Percentiles rank a stretch among this genome's conserved stretches.
phyloP scores from a whole-genome alignment of 2,329 filamentous ascomycete genomes.

The Cytospora piceicola region DNA sequence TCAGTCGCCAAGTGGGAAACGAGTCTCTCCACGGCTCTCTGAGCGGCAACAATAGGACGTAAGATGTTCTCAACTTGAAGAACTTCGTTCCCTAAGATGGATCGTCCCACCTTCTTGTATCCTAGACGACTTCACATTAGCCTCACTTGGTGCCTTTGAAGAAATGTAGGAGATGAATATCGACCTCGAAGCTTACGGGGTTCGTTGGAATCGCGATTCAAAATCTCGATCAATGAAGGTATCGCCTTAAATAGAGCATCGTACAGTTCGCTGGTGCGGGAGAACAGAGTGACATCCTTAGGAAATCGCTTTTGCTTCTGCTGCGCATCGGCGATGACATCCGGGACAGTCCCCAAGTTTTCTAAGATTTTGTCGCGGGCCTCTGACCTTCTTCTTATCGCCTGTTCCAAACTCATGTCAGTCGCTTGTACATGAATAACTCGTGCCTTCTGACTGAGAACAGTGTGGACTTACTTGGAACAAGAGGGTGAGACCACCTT shows the following conservation, averaged over 20 bases:
- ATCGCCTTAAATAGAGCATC: neutral
- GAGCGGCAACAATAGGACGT: too few species aligned
- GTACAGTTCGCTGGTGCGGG: neutral
- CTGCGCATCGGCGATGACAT: neutral
- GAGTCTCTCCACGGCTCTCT: too few species aligned
- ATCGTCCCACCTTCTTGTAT: too few species aligned
- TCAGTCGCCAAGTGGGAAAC: too few species aligned
- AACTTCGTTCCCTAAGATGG: too few species aligned
- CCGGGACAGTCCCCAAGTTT: neutral
- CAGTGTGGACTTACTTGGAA: constrained; percentile 5
- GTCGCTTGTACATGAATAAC: too few species aligned
- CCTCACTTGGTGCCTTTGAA: too few species aligned
- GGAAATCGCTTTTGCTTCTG: neutral
- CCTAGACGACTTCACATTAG: too few species aligned
- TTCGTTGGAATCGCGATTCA: neutral
- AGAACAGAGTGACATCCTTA: neutral
- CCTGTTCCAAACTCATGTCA: neutral
- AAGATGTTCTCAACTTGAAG: too few species aligned
- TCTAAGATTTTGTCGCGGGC: constrained; percentile 10
- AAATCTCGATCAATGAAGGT: constrained; percentile 3
- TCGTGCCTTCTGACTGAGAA: neutral
- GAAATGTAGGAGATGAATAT: too few species aligned
- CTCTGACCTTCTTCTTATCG: constrained; percentile 3
- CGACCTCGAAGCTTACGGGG: too few species aligned
- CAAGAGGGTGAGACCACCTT: neutral